Percentiles rank a stretch among this genome's conserved stretches.
Evolutionary conservation across 2,329 filamentous ascomycete genomes (phyloP).

Genomic region (Boeremia exigua): DNA sequence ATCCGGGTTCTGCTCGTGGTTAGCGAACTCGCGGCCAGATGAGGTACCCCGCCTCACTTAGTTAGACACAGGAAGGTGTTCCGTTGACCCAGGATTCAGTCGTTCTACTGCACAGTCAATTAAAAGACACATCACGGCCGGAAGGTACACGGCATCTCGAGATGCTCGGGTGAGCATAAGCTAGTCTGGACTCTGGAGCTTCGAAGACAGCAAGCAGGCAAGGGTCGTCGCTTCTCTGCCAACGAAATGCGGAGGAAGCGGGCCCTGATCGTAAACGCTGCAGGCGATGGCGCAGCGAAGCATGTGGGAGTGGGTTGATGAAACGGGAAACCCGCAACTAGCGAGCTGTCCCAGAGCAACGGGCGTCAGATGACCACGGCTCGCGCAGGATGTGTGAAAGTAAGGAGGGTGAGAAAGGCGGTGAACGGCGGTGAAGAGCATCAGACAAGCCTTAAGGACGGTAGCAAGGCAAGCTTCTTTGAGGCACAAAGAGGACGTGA

Average conservation of each 20-base stretch:
- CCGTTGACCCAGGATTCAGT: constrained; percentile 1
- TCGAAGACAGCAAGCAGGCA: constrained; percentile 29
- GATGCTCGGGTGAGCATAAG: constrained; percentile 18
- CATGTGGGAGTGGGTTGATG: constrained; percentile 21
- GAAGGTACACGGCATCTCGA: constrained; percentile 21
- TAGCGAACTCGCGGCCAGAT: constrained; percentile 7
- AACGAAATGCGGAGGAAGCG: constrained; percentile 26
- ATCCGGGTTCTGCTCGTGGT: constrained; percentile 7
- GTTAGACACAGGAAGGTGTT: constrained; percentile 1
- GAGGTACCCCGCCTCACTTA: constrained; percentile 8
- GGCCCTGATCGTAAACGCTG: constrained; percentile 24
- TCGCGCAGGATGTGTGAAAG: constrained; percentile 19
- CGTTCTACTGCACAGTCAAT: constrained; percentile 9
- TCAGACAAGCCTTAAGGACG: neutral
- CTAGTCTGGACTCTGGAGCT: constrained; percentile 38
- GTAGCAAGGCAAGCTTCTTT: neutral
- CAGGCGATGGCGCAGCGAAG: constrained; percentile 29
- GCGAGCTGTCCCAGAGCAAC: constrained; percentile 18
- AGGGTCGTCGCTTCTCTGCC: constrained; percentile 21
- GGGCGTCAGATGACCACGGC: constrained; percentile 42
- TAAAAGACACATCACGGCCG: constrained; percentile 11
- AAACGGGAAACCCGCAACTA: constrained; percentile 27
- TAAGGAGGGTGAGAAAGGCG: constrained; percentile 11
- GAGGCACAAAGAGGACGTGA: constrained; percentile 9
- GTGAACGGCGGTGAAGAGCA: constrained; percentile 12